phyloP scores from a whole-genome alignment of 371 early-diverging fungal species.

The Actinomortierella wolfii region DNA sequence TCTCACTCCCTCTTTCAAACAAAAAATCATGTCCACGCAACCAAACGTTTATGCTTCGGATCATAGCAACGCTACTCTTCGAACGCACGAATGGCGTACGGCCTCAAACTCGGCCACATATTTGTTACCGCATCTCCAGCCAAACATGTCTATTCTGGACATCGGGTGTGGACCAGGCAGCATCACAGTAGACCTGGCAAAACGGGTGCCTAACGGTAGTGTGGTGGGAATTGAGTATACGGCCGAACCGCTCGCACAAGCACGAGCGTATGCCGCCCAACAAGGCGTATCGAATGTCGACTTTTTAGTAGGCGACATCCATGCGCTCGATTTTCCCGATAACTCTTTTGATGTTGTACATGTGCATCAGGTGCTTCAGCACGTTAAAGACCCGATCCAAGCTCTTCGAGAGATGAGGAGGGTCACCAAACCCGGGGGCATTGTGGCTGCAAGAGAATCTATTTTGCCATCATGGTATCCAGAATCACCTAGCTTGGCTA shows the following conservation, averaged over 20 bases:
- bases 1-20: no score
- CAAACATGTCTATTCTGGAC: conserved; percentile 18
- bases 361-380: conserved; percentile 21
- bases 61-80: conserved; percentile 13
- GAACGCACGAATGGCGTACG: conserved; percentile 19
- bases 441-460: conserved; percentile 19
- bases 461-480: conserved; percentile 9
- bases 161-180: conserved; percentile 24
- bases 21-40: conserved; percentile 1
- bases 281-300: conserved; percentile 17
- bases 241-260: conserved; percentile 6
- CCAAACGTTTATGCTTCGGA: conserved; percentile 10
- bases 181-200: conserved; percentile 15
- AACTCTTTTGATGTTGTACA: conserved; percentile 21
- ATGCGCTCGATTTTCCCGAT: conserved; percentile 15
- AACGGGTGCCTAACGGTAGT: conserved; percentile 14
- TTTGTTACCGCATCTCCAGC: conserved; percentile 8
- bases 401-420: conserved; percentile 20
- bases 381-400: conserved; percentile 15
- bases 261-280: conserved; percentile 9
- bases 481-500: conserved; percentile 9
- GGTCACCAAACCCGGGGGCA: conserved; percentile 9
- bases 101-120: conserved; percentile 12
- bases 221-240: conserved; percentile 23
- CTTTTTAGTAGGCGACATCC: conserved; percentile 16